These are phyloP conservation scores for Danielozyma ontarioensis DNA, from an alignment of 805 yeast species.

Conservation along the genomic window DNA sequence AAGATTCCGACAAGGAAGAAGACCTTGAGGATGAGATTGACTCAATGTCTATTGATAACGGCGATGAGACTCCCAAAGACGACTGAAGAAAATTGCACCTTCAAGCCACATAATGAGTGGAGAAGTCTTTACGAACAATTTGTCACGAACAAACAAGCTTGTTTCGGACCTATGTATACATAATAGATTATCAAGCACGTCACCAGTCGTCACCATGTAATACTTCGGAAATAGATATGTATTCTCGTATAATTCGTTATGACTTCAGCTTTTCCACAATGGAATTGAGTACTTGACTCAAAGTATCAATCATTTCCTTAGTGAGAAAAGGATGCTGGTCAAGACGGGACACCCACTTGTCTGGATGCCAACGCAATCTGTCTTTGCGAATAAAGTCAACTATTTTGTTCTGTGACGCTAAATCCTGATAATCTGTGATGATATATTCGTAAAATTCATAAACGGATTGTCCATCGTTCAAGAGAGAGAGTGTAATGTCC, in stretches of 20 bases:
- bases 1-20: not conserved
- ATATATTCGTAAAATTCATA: constrained; percentile 22
- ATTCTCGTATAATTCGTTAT: too few relatives aligned
- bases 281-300: constrained; percentile 27
- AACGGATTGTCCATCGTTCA: constrained; percentile 19
- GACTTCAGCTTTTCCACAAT: constrained; percentile 4
- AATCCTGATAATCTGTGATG: constrained; percentile 4
- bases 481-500: constrained; percentile 7
- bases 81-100: too few relatives aligned
- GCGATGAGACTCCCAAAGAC: not conserved
- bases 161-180: not conserved
- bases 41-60: not conserved
- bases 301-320: constrained; percentile 20
- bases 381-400: constrained; percentile 37
- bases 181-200: not conserved
- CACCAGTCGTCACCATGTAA: not conserved
- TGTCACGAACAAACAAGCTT: not conserved
- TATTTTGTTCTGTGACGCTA: constrained; percentile 7
- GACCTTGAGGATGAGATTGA: not conserved
- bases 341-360: constrained; percentile 42
- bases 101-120: too few relatives aligned
- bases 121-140: too few relatives aligned
- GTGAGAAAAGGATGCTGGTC: constrained; percentile 10
- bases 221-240: too few relatives aligned
- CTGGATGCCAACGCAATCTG: constrained; percentile 69